Conservation (phyloP, 2,329 filamentous ascomycete genomes). For the Fusarium phyllophilum region DNA sequence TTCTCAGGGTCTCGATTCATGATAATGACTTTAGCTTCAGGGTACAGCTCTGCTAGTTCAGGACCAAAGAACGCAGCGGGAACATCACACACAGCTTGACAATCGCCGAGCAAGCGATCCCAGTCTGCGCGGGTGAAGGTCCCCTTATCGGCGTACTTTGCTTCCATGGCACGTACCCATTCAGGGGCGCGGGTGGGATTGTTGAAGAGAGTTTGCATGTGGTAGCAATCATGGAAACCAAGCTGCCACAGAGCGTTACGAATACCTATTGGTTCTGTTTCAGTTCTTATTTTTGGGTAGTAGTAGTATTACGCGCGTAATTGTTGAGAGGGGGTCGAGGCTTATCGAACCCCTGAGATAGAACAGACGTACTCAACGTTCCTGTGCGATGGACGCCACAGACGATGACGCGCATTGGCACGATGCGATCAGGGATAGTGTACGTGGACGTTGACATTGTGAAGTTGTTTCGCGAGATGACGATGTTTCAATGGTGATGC, state of each 20-base stretch:
- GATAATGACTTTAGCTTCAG: slow-evolving; percentile 53
- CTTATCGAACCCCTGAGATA: not conserved
- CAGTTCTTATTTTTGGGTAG: not conserved
- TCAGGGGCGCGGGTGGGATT: slow-evolving; percentile 41
- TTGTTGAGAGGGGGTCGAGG: not conserved
- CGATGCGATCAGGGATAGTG: slow-evolving; percentile 43
- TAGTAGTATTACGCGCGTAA: not conserved
- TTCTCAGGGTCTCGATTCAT: slow-evolving; percentile 53
- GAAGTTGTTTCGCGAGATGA: slow-evolving; percentile 18
- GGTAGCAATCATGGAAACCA: slow-evolving; percentile 51
- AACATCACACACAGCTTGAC: slow-evolving; percentile 64
- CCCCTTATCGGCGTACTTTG: slow-evolving; percentile 47
- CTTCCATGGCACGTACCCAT: slow-evolving; percentile 48
- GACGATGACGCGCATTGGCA: slow-evolving; percentile 54
- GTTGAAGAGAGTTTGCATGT: slow-evolving; percentile 48
- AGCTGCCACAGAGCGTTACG: slow-evolving; percentile 49
- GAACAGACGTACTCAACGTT: slow-evolving; percentile 49
- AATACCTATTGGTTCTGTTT: slow-evolving; percentile 44
- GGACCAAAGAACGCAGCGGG: slow-evolving; percentile 64
- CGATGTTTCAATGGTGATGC: slow-evolving; percentile 7
- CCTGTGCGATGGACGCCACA: slow-evolving; percentile 53
- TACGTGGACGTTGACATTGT: slow-evolving; percentile 28
- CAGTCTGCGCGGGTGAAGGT: slow-evolving; percentile 53
- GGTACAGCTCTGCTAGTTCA: slow-evolving; percentile 49
- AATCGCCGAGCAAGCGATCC: slow-evolving; percentile 57